These are phyloP conservation scores for Delphinella strobiligena DNA, from an alignment of 2,329 filamentous ascomycete species.

Conservation along the genomic window DNA sequence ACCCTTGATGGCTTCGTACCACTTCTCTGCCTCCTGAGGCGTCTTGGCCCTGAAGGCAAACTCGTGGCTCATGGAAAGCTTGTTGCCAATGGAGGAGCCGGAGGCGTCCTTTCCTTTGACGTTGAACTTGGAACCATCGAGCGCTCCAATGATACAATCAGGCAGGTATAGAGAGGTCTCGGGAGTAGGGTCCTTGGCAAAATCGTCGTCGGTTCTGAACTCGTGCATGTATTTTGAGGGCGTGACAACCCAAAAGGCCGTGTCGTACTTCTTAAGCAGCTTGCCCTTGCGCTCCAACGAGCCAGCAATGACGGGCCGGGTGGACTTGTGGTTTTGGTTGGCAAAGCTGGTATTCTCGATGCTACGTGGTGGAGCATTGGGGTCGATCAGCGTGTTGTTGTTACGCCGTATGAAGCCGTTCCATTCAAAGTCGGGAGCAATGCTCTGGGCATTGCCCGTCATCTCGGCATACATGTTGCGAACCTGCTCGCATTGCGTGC, in stretches of 20 bases:
- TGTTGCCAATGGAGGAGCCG: conserved; percentile 63
- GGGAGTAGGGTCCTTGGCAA: conserved; percentile 60
- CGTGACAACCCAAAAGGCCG: conserved; percentile 82
- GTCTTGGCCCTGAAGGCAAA: conserved; percentile 81
- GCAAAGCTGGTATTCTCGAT: conserved; percentile 69
- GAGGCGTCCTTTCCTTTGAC: conserved; percentile 90
- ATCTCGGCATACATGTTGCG: conserved; percentile 77
- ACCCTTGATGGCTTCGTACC: conserved; percentile 62
- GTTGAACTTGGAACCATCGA: conserved; percentile 73
- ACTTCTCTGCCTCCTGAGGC: conserved; percentile 66
- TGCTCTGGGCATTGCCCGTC: conserved; percentile 59
- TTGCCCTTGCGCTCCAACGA: conserved; percentile 82
- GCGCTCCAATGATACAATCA: conserved; percentile 66
- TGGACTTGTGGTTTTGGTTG: conserved; percentile 74
- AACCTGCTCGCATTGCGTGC: conserved; percentile 69
- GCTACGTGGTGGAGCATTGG: conserved; percentile 58
- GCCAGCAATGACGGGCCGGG: conserved; percentile 75
- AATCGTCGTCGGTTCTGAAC: conserved; percentile 83
- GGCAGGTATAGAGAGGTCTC: conserved; percentile 87
- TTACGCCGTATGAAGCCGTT: conserved; percentile 66
- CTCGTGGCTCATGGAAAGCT: conserved; percentile 68
- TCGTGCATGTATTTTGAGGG: conserved; percentile 84
- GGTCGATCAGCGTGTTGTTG: conserved; percentile 61
- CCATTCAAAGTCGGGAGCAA: conserved; percentile 87
- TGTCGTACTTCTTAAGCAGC: conserved; percentile 69